Conservation (phyloP, 441 rosid species). For the Biscutella laevigata region DNA sequence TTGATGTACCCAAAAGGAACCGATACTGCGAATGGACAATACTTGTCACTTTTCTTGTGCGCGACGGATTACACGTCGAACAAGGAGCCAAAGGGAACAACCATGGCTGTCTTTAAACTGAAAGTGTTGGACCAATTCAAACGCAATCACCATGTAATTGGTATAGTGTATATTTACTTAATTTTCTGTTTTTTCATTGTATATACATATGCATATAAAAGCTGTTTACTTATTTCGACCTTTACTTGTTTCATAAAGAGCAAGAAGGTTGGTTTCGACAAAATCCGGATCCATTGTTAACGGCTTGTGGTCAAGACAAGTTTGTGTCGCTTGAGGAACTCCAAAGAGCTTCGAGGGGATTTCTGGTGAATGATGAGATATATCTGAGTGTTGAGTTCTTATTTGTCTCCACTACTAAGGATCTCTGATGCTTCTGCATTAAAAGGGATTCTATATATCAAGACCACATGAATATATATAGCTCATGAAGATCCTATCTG, state of each 20-base stretch:
- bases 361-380: slow-evolving; percentile 4
- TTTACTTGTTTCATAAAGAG: background rate
- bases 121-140: slow-evolving; percentile 13
- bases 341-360: background rate
- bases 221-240: background rate
- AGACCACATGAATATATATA: background rate
- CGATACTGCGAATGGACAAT: background rate
- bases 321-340: background rate
- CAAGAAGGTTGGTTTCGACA: background rate
- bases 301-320: no score
- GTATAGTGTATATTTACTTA: background rate
- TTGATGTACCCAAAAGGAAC: background rate
- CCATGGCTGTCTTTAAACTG: background rate
- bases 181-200: background rate
- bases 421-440: slow-evolving; percentile 1
- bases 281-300: background rate
- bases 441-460: background rate
- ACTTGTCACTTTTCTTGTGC: background rate
- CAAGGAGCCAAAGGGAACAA: background rate
- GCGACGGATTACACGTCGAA: background rate
- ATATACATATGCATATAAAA: background rate
- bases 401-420: background rate
- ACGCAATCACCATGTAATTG: background rate
- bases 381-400: slow-evolving; percentile 15
- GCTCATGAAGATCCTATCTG: background rate